Conservation (phyloP, 2,329 filamentous ascomycete genomes). For the Trichoderma oligosporum region DNA sequence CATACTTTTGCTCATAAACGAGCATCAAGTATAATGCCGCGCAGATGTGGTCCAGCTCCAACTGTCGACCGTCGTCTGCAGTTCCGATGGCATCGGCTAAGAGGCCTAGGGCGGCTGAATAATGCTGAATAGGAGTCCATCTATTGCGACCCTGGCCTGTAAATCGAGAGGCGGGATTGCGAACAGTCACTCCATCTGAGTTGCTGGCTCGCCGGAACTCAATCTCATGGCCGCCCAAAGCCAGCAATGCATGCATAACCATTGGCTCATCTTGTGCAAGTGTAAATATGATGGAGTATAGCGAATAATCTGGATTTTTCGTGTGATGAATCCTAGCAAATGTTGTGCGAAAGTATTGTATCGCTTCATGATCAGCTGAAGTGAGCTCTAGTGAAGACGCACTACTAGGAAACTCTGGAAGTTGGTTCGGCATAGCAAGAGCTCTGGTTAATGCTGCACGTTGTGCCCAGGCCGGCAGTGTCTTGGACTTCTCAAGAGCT, state of each 20-base stretch:
- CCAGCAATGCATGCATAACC: conserved; percentile 37
- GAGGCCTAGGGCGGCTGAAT: conserved; percentile 31
- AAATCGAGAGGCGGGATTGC: not conserved
- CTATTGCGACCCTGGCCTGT: conserved; percentile 10
- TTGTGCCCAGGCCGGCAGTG: conserved; percentile 12
- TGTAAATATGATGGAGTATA: conserved; percentile 36
- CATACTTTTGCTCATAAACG: conserved; percentile 37
- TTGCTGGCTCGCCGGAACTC: conserved; percentile 26
- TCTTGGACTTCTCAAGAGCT: not conserved
- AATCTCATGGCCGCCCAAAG: conserved; percentile 32
- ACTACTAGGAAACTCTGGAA: conserved; percentile 21
- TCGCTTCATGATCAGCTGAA: conserved; percentile 34
- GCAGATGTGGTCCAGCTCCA: conserved; percentile 32
- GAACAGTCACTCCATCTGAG: not conserved
- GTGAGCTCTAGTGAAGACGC: conserved; percentile 28
- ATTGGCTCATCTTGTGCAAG: conserved; percentile 33
- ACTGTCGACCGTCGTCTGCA: conserved; percentile 21
- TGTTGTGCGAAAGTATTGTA: conserved; percentile 35
- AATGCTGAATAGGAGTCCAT: conserved; percentile 29
- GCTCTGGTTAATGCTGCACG: conserved; percentile 16
- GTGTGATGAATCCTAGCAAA: conserved; percentile 36
- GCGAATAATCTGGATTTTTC: conserved; percentile 35
- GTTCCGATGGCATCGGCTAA: conserved; percentile 30
- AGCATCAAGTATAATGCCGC: conserved; percentile 37
- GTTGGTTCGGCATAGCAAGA: conserved; percentile 16